Percentiles rank a stretch among this genome's conserved stretches.
Evolutionary conservation across 2,329 filamentous ascomycete genomes (phyloP).

Genomic region (Penicillium sp.): DNA sequence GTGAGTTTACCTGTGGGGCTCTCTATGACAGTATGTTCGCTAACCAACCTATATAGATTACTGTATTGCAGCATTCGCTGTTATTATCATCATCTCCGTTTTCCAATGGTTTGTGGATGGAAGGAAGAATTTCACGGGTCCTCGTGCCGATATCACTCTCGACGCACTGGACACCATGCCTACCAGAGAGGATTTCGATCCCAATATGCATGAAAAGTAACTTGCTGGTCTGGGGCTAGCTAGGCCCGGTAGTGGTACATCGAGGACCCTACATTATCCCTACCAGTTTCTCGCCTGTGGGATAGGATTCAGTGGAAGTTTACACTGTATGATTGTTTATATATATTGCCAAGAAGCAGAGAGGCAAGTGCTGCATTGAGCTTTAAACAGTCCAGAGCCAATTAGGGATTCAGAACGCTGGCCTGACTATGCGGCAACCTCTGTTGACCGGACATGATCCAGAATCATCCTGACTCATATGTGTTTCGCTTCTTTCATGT

Average conservation of each 20-base stretch:
- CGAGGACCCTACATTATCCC: background rate
- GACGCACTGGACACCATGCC: conserved; percentile 12
- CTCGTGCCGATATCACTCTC: conserved; percentile 40
- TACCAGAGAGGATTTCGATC: conserved; percentile 1
- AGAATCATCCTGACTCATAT: too few species aligned
- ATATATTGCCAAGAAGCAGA: background rate
- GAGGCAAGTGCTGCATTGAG: too few species aligned
- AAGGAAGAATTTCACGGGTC: conserved; percentile 58
- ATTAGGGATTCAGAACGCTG: too few species aligned
- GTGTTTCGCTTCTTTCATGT: background rate
- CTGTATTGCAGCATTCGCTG: conserved; percentile 53
- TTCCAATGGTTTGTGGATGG: conserved; percentile 61
- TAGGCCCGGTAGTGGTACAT: background rate
- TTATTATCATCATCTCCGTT: conserved; percentile 55
- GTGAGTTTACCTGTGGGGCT: conserved; percentile 36
- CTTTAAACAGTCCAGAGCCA: too few species aligned
- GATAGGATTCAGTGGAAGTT: too few species aligned
- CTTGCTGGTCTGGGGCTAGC: background rate
- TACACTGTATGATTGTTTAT: background rate
- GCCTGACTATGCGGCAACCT: too few species aligned
- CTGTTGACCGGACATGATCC: too few species aligned
- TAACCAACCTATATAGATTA: conserved; percentile 27
- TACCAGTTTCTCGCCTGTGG: background rate
- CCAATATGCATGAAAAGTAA: conserved; percentile 7
- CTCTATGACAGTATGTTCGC: background rate